phyloP scores from a whole-genome alignment of 495 filamentous ascomycete species.

The Hypoxylon lienhwacheense region DNA sequence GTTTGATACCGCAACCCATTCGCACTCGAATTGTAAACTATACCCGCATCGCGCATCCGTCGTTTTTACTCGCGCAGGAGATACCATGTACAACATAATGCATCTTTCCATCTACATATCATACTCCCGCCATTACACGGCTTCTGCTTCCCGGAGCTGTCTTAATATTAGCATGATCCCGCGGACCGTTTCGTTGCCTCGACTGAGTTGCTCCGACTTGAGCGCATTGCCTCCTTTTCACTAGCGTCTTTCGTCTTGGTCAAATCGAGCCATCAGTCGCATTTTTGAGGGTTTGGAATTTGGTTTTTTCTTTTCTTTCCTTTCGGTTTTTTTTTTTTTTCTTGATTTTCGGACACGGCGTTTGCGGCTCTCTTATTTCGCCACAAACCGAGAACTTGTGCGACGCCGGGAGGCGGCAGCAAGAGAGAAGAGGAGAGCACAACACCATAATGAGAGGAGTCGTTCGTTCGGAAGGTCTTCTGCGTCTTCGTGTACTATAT shows the following conservation, averaged over 20 bases:
- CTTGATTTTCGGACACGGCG: constrained; percentile 8
- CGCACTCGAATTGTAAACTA: constrained; percentile 33
- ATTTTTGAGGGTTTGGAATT: constrained; percentile 11
- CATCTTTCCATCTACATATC: constrained; percentile 38
- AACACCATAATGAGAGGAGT: constrained; percentile 30
- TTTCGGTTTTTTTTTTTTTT: constrained; percentile 9
- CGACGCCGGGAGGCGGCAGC: constrained; percentile 37
- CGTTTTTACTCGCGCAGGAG: constrained; percentile 35
- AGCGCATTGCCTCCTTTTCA: constrained; percentile 1
- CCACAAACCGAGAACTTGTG: constrained; percentile 24
- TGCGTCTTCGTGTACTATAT: constrained; percentile 36
- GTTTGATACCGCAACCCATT: constrained; percentile 28
- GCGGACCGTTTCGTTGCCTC: constrained; percentile 4
- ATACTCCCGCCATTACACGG: constrained; percentile 17
- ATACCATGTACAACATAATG: constrained; percentile 45
- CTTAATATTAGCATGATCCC: constrained; percentile 27
- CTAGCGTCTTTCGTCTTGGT: constrained; percentile 8
- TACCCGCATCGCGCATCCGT: constrained; percentile 32
- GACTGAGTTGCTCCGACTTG: not conserved
- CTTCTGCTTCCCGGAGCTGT: constrained; percentile 19
- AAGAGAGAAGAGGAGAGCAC: constrained; percentile 25
- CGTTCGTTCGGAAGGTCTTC: constrained; percentile 18
- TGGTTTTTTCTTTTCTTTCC: too few relatives aligned
- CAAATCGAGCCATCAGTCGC: constrained; percentile 13
- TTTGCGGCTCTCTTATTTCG: constrained; percentile 33